phyloP scores from a whole-genome alignment of 768 basidiomycete species.

The Pleurotus tuoliensis region DNA sequence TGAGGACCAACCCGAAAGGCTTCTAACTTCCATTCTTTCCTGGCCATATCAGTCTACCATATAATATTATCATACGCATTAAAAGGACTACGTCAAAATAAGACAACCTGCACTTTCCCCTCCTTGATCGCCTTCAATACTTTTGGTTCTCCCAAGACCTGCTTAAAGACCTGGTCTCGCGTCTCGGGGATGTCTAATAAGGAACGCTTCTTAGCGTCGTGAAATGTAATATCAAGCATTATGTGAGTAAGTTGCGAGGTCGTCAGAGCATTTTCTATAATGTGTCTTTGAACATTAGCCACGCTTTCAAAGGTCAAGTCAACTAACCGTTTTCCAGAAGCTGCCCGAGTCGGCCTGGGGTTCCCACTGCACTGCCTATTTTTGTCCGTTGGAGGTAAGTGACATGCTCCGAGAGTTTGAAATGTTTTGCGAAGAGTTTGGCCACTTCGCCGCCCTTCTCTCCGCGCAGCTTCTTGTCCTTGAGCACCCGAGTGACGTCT shows the following conservation, averaged over 20 bases:
- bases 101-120: conserved; percentile 76
- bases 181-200: conserved; percentile 83
- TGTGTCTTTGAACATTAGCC: background rate
- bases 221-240: conserved; percentile 71
- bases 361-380: conserved; percentile 86
- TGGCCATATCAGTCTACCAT: conserved; percentile 1
- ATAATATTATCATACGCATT: conserved; percentile 10
- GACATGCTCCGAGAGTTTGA: conserved; percentile 87
- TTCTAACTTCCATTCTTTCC: conserved; percentile 49
- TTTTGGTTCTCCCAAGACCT: conserved; percentile 59
- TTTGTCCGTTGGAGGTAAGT: conserved; percentile 81
- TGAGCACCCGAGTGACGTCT: conserved; percentile 75
- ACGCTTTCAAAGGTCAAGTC: too few relatives aligned
- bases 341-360: conserved; percentile 88
- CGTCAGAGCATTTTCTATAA: conserved; percentile 57
- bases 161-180: conserved; percentile 75
- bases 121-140: conserved; percentile 60
- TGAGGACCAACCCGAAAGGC: conserved; percentile 86
- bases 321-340: conserved; percentile 51
- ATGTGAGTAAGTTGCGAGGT: conserved; percentile 79
- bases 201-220: conserved; percentile 71
- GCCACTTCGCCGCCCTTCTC: conserved; percentile 90
- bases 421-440: conserved; percentile 94
- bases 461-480: conserved; percentile 63
- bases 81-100: conserved; percentile 48